Conservation (phyloP, 345 rosid species). For the Stellera chamaejasme region DNA sequence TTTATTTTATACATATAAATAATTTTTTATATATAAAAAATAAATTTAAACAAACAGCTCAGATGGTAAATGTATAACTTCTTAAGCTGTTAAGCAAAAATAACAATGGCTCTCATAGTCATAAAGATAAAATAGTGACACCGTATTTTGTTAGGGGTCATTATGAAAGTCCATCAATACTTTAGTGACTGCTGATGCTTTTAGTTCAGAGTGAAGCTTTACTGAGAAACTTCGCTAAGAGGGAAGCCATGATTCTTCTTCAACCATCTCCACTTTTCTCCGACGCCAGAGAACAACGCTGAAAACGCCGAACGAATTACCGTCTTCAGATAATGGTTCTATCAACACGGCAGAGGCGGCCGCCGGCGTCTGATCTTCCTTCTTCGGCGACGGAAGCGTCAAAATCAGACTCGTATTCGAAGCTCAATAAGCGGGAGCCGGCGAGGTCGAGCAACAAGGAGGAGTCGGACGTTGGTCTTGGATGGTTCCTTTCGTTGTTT, state of each 20-base stretch:
- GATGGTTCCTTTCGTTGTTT: constrained; percentile 70
- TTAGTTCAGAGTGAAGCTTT: background rate
- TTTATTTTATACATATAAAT: no score
- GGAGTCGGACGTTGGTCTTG: constrained; percentile 38
- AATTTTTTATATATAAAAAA: no score
- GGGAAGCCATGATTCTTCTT: background rate
- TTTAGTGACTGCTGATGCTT: no score
- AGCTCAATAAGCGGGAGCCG: constrained; percentile 42
- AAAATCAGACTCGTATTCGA: constrained; percentile 37
- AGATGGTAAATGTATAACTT: no score
- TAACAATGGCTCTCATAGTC: no score
- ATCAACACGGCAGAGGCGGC: constrained; percentile 68
- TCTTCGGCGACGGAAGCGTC: constrained; percentile 24
- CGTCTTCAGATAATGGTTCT: constrained; percentile 30
- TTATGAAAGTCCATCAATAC: no score
- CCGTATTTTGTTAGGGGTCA: no score
- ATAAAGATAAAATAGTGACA: no score
- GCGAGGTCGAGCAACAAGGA: constrained; percentile 25
- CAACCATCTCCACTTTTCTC: background rate
- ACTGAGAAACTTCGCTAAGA: background rate
- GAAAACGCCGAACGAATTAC: background rate
- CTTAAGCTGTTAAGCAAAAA: no score
- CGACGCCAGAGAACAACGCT: background rate
- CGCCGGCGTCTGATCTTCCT: constrained; percentile 32
- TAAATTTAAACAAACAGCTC: no score